Evolutionary conservation across 176 grass and related monocot genomes (phyloP).

Genomic region (Typha latifolia): DNA sequence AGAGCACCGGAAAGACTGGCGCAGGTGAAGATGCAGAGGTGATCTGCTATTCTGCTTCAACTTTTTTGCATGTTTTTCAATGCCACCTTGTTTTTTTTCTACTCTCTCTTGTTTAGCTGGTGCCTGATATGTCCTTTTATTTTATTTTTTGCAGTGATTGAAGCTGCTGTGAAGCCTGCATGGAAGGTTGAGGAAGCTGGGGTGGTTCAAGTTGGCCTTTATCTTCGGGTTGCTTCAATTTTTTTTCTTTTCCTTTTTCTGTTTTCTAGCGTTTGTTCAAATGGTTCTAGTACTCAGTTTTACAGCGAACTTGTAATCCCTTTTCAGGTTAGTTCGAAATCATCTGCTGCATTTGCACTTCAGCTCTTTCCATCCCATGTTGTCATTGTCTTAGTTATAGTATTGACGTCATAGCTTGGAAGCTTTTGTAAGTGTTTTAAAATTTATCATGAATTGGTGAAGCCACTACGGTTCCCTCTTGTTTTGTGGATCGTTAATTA

Average conservation of each 20-base stretch:
- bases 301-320: not conserved
- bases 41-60: not conserved
- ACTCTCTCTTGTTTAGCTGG: not conserved
- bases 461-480: too few species aligned
- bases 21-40: constrained; percentile 8
- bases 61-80: not conserved
- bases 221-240: not conserved
- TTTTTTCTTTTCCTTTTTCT: too few species aligned
- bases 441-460: not conserved
- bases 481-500: too few species aligned
- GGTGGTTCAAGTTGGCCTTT: not conserved
- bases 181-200: not conserved
- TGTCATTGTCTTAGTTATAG: not conserved
- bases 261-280: not conserved
- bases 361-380: not conserved
- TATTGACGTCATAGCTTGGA: not conserved
- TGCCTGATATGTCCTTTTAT: not conserved
- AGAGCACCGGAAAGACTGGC: not conserved
- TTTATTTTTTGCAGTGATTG: not conserved
- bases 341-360: not conserved
- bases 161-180: not conserved
- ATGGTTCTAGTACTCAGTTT: not conserved
- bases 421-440: not conserved
- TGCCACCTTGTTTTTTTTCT: not conserved
- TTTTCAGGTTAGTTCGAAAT: not conserved